Evolutionary conservation across 1,284 basidiomycete genomes (phyloP).

Genomic region (Pterula multifida): DNA sequence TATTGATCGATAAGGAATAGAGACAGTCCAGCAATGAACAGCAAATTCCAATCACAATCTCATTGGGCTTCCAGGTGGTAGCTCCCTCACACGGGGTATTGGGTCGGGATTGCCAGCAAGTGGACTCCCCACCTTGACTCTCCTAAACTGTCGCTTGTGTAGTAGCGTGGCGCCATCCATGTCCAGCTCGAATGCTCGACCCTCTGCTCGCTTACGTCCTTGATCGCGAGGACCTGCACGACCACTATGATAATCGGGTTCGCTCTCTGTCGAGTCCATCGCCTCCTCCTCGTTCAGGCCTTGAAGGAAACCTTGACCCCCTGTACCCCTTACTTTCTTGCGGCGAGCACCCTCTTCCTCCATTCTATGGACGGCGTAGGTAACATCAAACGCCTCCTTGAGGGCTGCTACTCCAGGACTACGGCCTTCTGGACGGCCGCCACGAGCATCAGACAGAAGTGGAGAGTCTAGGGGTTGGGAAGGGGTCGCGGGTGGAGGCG

Average conservation of each 20-base stretch:
- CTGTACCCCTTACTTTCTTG: conserved; percentile 66
- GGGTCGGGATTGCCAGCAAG: conserved; percentile 19
- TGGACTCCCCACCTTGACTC: conserved; percentile 23
- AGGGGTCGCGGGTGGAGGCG: conserved; percentile 48
- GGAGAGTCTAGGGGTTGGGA: conserved; percentile 80
- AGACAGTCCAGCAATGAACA: too few species aligned
- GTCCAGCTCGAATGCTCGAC: conserved; percentile 65
- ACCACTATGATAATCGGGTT: conserved; percentile 33
- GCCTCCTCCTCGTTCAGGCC: conserved; percentile 94
- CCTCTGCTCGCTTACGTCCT: conserved; percentile 18
- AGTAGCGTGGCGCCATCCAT: conserved; percentile 77
- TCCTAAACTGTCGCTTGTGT: conserved; percentile 33
- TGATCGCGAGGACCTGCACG: conserved; percentile 68
- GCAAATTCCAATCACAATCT: too few species aligned
- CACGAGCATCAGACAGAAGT: conserved; percentile 70
- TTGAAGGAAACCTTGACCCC: conserved; percentile 73
- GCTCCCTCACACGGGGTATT: not conserved
- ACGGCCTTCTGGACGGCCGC: conserved; percentile 67
- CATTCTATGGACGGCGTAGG: conserved; percentile 98
- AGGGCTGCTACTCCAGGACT: conserved; percentile 87
- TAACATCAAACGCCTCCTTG: conserved; percentile 98
- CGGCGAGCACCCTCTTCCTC: conserved; percentile 92
- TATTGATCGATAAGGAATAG: too few species aligned
- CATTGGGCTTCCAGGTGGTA: conserved; percentile 14
- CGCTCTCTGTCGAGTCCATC: conserved; percentile 44